Evolutionary conservation across 169 alveolate genomes (phyloP), one percentile per base, ranked within the genome.

Genomic region (Cryptosporidium bovis): DNA sequence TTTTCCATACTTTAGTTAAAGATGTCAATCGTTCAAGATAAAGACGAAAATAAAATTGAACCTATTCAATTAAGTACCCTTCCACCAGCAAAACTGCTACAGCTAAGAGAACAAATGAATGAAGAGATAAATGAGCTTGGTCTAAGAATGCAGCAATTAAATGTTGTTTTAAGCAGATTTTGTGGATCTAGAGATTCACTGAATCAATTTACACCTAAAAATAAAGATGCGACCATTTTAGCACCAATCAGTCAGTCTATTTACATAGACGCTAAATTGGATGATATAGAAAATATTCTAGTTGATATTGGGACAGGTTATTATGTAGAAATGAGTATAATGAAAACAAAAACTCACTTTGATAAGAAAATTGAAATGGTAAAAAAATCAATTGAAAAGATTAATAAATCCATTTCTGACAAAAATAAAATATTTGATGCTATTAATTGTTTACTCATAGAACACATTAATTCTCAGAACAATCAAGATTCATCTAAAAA

Each of bases 291-390:
- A 12, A 62, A 58, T 3, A 71, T 77, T 27, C 51, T 77, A n/a
- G 85, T 77, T 56, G 85, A 77, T 29, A 77, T 77, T 3, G 85
- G 85, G 12, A 77, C 85, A 10, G 85, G 85, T 27, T 77, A 77
- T 29, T 71, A 77, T 77, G 85, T 77, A 56, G 85, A 77, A 46
- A 77, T 77, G 85, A 56, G 20, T 18, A 44, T 77, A 5, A 18
- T 6, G 13, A 77, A 77, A 27, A 71, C 85, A 18, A 77, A 77
- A 31, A 29, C 64, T 16, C 85, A 77, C 20, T 77, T 77, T 27
- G 85, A 77, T 12, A 77, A 62, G 5, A 77, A 77, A 48, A 58
- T 77, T 44, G 85, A 77, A 46, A 60, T 77, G 62, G 51, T 77
- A 2, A 77, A 62, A 29, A 77, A 77, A 60, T 77, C 85, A 2